Conservation (phyloP, 2,329 filamentous ascomycete genomes). For the Plenodomus lindquistii region DNA sequence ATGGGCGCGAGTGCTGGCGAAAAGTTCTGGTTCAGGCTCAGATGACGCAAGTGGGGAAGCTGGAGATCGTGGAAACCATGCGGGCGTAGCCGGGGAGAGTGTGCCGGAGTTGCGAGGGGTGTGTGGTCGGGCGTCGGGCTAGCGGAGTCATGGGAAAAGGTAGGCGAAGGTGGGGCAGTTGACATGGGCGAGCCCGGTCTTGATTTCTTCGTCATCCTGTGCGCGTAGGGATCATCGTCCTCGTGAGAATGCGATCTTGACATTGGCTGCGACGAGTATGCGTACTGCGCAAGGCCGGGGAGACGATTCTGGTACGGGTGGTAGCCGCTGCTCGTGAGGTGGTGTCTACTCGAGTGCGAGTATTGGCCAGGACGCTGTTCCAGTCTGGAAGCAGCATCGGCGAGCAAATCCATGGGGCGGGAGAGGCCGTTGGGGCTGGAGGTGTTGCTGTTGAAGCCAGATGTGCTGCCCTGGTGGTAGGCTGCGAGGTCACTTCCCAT, state of each 20-base stretch:
- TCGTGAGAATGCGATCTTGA: slow-evolving; percentile 83
- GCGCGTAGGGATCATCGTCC: slow-evolving; percentile 77
- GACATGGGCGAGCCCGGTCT: slow-evolving; percentile 93
- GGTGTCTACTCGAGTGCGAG: slow-evolving; percentile 44
- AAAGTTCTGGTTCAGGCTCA: slow-evolving; percentile 62
- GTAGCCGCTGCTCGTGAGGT: slow-evolving; percentile 47
- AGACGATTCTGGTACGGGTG: slow-evolving; percentile 63
- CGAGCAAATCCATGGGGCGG: slow-evolving; percentile 68
- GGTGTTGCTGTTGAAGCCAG: slow-evolving; percentile 31
- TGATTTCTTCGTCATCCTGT: slow-evolving; percentile 82
- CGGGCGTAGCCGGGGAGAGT: slow-evolving; percentile 87
- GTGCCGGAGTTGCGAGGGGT: slow-evolving; percentile 94
- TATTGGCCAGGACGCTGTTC: slow-evolving; percentile 61
- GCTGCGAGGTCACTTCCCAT: slow-evolving; percentile 62
- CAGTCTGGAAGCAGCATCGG: slow-evolving; percentile 70
- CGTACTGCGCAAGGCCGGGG: slow-evolving; percentile 52
- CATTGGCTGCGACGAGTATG: slow-evolving; percentile 83
- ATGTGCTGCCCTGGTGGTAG: slow-evolving; percentile 49
- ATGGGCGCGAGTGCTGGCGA: slow-evolving; percentile 71
- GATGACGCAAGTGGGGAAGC: slow-evolving; percentile 80
- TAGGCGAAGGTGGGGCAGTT: slow-evolving; percentile 92
- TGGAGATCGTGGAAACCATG: slow-evolving; percentile 73
- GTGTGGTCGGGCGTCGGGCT: slow-evolving; percentile 97
- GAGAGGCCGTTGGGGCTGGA: slow-evolving; percentile 53
- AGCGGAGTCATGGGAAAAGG: slow-evolving; percentile 92